phyloP scores from a whole-genome alignment of 129 eudicot genomes.

The Centrapalus pauciflorus region DNA sequence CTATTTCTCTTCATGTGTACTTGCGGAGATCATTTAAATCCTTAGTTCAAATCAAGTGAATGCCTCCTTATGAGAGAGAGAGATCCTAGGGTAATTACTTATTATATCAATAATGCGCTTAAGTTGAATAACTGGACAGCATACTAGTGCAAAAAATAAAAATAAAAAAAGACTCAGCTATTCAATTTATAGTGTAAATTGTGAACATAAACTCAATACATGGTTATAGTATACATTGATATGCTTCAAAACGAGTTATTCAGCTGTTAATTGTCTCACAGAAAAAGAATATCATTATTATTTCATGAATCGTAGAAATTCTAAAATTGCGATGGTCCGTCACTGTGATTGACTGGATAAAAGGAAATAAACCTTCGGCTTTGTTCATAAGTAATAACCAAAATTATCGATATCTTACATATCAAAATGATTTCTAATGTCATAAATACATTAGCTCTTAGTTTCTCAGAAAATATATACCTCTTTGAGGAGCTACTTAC shows the following conservation, averaged over 20 bases:
- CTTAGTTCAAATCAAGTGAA: background rate
- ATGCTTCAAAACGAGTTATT: conserved; percentile 7
- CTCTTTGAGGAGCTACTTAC: background rate
- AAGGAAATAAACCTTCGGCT: background rate
- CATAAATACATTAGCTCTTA: background rate
- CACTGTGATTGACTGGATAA: background rate
- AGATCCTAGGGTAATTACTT: no score
- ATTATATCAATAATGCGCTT: background rate
- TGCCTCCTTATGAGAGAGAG: background rate
- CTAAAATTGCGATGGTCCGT: background rate
- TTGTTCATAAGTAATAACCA: conserved; percentile 2
- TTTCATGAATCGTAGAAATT: background rate
- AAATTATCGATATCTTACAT: conserved; percentile 14
- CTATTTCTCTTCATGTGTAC: background rate
- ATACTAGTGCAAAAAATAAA: background rate
- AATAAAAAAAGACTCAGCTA: background rate
- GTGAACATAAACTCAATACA: background rate
- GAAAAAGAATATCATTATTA: background rate
- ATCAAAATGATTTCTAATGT: background rate
- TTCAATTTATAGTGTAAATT: background rate
- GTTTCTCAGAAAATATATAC: background rate
- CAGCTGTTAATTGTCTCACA: background rate
- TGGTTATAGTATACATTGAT: background rate
- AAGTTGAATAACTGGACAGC: background rate
- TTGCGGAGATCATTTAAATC: background rate